Conservation (phyloP, 1,284 basidiomycete species). For the Pseudozyma pruni region DNA sequence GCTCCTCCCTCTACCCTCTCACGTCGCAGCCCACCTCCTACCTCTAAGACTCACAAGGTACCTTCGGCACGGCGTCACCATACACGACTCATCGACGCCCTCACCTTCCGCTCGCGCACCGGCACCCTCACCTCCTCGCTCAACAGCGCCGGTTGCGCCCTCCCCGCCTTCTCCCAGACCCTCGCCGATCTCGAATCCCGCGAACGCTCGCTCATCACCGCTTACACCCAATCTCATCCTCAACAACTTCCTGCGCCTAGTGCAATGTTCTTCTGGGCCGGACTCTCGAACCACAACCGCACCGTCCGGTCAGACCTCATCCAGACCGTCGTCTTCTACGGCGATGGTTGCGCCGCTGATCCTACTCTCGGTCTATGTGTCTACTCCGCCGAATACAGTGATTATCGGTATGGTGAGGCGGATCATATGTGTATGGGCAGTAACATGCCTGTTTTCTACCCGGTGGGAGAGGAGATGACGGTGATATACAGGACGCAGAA, state of each 20-base stretch:
- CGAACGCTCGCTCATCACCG: slow-evolving; percentile 35
- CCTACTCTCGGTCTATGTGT: slow-evolving; percentile 28
- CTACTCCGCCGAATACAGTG: slow-evolving; percentile 35
- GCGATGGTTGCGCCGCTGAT: slow-evolving; percentile 39
- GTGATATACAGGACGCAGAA: slow-evolving; percentile 37
- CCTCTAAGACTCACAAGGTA: background rate
- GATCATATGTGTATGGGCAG: slow-evolving; percentile 49
- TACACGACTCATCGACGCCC: slow-evolving; percentile 32
- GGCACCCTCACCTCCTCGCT: slow-evolving; percentile 35
- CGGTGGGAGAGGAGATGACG: slow-evolving; percentile 18
- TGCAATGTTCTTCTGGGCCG: slow-evolving; percentile 49
- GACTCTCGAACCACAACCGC: slow-evolving; percentile 39
- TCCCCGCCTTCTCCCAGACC: slow-evolving; percentile 28
- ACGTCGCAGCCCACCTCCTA: too few species aligned
- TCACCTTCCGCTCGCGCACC: slow-evolving; percentile 34
- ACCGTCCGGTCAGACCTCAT: slow-evolving; percentile 23
- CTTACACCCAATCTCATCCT: slow-evolving; percentile 26
- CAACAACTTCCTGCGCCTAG: slow-evolving; percentile 15
- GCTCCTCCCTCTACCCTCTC: too few species aligned
- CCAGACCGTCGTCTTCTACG: slow-evolving; percentile 45
- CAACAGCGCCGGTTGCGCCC: slow-evolving; percentile 32
- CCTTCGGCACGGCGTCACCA: slow-evolving; percentile 4
- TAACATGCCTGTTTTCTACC: slow-evolving; percentile 42
- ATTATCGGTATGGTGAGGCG: slow-evolving; percentile 26
- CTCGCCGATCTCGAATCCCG: slow-evolving; percentile 19